Evolutionary conservation across 2,329 filamentous ascomycete species (phyloP).

Genomic region (Neofusicoccum umdonicola): DNA sequence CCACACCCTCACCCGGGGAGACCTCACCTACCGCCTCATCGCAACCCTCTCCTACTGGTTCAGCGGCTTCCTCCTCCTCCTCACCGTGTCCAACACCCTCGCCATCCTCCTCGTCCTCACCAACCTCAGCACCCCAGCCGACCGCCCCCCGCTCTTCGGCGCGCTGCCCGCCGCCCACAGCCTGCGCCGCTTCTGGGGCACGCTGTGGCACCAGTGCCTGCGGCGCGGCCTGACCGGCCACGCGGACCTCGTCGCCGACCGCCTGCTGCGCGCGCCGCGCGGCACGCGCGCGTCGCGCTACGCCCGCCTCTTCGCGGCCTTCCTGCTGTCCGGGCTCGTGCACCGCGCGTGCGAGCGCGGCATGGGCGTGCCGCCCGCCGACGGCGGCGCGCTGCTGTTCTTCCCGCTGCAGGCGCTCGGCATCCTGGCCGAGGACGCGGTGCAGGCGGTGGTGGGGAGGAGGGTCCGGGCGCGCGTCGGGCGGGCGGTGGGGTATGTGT

Average conservation of each 20-base stretch:
- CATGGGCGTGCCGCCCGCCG: background rate
- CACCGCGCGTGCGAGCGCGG: conserved; percentile 3
- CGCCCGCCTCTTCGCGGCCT: conserved; percentile 16
- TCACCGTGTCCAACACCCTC: background rate
- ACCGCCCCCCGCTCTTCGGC: background rate
- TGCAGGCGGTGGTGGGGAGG: background rate
- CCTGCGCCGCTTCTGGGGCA: background rate
- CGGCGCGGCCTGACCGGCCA: background rate
- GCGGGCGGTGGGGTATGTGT: background rate
- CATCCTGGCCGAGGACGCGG: background rate
- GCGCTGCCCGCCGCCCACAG: background rate
- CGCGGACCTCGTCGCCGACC: background rate
- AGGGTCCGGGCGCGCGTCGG: background rate
- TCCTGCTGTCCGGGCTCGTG: conserved; percentile 19
- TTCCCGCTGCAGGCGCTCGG: background rate
- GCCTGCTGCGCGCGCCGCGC: conserved; percentile 11
- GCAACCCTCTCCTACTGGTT: background rate
- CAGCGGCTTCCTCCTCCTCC: background rate
- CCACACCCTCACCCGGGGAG: background rate
- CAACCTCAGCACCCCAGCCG: background rate
- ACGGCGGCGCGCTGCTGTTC: background rate
- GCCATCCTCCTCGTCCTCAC: background rate
- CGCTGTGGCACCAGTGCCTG: background rate
- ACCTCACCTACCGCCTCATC: background rate
- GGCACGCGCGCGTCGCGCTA: conserved; percentile 15